These are phyloP conservation scores for Avicennia marina DNA, from an alignment of 257 asterid species.

Conservation along the genomic window DNA sequence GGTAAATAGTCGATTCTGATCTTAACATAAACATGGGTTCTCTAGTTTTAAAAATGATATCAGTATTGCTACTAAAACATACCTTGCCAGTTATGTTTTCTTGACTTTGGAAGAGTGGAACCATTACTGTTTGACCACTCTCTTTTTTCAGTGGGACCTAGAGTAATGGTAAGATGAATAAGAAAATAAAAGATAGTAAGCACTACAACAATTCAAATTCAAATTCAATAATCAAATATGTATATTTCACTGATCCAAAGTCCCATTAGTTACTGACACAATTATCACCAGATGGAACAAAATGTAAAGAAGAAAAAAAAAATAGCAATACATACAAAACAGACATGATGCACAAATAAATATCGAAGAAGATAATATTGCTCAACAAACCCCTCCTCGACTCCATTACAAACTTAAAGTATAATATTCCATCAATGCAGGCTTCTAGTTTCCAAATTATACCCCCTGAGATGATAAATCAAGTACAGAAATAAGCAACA, in stretches of 20 bases:
- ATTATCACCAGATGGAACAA: conserved; percentile 1
- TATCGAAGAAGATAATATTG: not conserved
- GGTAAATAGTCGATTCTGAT: conserved; percentile 1
- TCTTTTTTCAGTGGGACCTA: conserved; percentile 61
- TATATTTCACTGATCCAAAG: not conserved
- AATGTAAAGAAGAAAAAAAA: too few relatives aligned
- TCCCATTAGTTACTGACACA: not conserved
- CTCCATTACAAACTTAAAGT: not conserved
- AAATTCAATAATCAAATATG: not conserved
- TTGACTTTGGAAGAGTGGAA: conserved; percentile 58
- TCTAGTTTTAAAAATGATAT: not conserved
- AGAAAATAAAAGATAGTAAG: not conserved
- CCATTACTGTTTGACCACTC: conserved; percentile 51
- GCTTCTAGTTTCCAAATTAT: conserved; percentile 6
- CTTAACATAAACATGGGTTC: conserved; percentile 2
- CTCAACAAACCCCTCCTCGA: not conserved
- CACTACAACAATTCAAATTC: not conserved
- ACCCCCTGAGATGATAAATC: conserved; percentile 4
- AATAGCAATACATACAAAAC: not conserved
- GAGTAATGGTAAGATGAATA: not conserved
- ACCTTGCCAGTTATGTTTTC: conserved; percentile 59
- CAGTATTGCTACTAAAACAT: conserved; percentile 4
- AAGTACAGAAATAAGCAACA: not conserved
- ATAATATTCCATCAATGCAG: not conserved
- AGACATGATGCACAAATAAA: not conserved